Base-by-base conservation (phyloP, 495 filamentous ascomycete species). In the Xylaria telfairii region DNA sequence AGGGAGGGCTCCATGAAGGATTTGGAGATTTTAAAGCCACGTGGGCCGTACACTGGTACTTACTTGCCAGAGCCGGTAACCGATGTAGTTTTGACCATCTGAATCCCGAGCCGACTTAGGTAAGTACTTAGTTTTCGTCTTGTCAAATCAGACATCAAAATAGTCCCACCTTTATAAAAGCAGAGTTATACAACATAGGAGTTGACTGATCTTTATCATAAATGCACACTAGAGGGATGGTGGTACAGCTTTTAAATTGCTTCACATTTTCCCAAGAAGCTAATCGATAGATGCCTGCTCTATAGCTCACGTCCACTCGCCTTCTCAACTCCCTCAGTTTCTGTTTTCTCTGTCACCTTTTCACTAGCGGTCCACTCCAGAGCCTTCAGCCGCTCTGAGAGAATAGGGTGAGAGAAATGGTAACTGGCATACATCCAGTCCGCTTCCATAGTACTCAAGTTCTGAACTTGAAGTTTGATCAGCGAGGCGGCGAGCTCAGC, bases 341-440 rank as follows among this genome's bases (percentile, higher is more conserved):
- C 81, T n/a, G 74, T 68, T 63, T 75, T 76, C 73, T 65, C 73
- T 19, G 79, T 78, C 28, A 85, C 83, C 73, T 85, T 87, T 69
- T 76, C 75, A 17, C 81, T 85, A 49, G 83, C 73, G 46, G 79
- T 77, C 94, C 94, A 98, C 70, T 92, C 90, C 39, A 99, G 85
- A 0, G 95, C 96, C 82, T 91, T 93, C 73, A 99, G 84, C 72
- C 96, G 88, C 86, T 99, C 96, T 9, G 94, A 91, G 66, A 99
- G 87, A 73, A 98, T 98, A 1, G 96, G 96, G 82, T 99, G 96
- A 9, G 94, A 97, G 87, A 95, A 97, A 83, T 98, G 93, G 84
- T 98, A 99, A 84, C 91, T 95, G 32, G 96, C 94, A 80, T 97
- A 99, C 84, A 97, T 87, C 92, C 92, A 96, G 80, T 99, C 96